A percentile compares a stretch with the other conserved stretches of the same genome.
phyloP scores from a whole-genome alignment of 2,329 filamentous ascomycete genomes.

The Xylariaceae sp. region DNA sequence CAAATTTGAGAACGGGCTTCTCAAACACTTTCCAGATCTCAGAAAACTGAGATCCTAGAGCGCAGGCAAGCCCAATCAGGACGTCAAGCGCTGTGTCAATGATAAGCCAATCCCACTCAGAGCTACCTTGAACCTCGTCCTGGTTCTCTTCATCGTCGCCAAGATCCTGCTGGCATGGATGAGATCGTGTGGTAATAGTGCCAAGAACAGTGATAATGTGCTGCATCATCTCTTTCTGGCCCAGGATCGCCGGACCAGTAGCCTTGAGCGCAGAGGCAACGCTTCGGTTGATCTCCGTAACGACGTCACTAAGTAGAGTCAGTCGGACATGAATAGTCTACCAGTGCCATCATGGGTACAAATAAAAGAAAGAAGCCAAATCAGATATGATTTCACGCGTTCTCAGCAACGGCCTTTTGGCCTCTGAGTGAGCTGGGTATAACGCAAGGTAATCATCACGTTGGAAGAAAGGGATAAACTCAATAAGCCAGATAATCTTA shows the following conservation, averaged over 20 bases:
- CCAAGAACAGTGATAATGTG: constrained; percentile 72
- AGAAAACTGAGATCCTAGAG: constrained; percentile 74
- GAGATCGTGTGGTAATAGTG: constrained; percentile 80
- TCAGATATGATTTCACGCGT: constrained; percentile 61
- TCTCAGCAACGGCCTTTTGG: constrained; percentile 85
- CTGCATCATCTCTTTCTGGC: constrained; percentile 67
- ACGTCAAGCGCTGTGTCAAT: constrained; percentile 93
- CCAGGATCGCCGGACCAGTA: constrained; percentile 81
- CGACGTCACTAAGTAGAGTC: constrained; percentile 61
- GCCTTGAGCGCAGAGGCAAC: constrained; percentile 85
- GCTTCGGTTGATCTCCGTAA: constrained; percentile 94
- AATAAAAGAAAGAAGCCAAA: constrained; percentile 5
- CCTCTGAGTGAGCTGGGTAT: constrained; percentile 99
- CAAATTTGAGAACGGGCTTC: constrained; percentile 84
- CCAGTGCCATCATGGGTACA: neutral
- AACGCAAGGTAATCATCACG: constrained; percentile 89
- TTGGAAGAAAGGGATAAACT: constrained; percentile 19
- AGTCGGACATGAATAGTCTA: constrained; percentile 9
- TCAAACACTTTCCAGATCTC: constrained; percentile 96
- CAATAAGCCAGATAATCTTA: constrained; percentile 54
- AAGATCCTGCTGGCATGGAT: constrained; percentile 89
- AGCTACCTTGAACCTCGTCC: constrained; percentile 70
- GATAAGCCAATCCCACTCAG: constrained; percentile 96
- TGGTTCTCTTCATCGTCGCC: constrained; percentile 75
- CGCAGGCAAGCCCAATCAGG: constrained; percentile 75